Base-by-base conservation (phyloP, 1,139 yeast genomes). In the Hyphopichia khmerensis region DNA sequence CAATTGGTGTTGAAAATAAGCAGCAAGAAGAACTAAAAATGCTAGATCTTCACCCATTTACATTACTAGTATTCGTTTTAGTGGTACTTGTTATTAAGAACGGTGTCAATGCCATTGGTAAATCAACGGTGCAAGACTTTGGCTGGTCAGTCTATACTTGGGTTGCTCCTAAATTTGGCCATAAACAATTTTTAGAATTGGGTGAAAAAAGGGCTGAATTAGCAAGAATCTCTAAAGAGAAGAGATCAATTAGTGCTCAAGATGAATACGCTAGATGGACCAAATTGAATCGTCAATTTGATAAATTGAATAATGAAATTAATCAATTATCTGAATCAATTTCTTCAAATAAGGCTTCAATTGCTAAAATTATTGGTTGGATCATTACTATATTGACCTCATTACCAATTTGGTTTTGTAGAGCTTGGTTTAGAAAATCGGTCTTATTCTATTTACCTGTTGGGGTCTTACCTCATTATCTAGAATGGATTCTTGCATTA, bases 201-300 rank as follows among this genome's bases (percentile, higher is more conserved):
- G 60, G 69, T 8, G 48, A 48, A 2, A 67, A 75, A 45, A 70
- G 75, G 45, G 52, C 57, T 8, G 78, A 84, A 51, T 77, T 84
- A 38, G 57, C 62, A 8, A 62, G 65, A 21, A 57, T 82, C 23
- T 69, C 77, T 49, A 68, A 67, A 13, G 80, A 84, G 51, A 77
- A 90, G 48, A 69, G 80, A 36, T 56, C 75, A 8, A 77, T 91
- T 14, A 80, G 90, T 47, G 95, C 97, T 5, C 97, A 91, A 62
- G 97, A 93, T 59, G 84, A 93, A 55, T 93, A 91, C 62, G 97
- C 98, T 38, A 84, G 79, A 55, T 93, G 99, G 99, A 95, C 98
- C 3, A 89, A 89, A 60, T 74, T 91, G 49, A 91, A 89, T 55
- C 77, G 99, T 40, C 78, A 77, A 53, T 67, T 76, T 45, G 91